phyloP scores from a whole-genome alignment of 805 yeast species.

The Kodamaea kaohsiungensis region DNA sequence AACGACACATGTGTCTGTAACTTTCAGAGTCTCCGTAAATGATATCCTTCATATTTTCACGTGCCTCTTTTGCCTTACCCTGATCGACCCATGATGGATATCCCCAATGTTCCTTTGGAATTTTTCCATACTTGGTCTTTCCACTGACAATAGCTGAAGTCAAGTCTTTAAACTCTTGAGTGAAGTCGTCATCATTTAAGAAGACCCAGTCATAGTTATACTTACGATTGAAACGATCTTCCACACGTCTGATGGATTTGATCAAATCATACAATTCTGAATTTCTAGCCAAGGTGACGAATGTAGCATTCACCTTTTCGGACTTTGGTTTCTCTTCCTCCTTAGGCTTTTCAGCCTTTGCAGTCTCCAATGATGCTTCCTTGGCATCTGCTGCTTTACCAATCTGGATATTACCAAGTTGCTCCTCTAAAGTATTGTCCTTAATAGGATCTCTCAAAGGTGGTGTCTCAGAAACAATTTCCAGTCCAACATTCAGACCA shows the following conservation, averaged over 20 bases:
- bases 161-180: conserved; percentile 74
- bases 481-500: not conserved
- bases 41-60: conserved; percentile 61
- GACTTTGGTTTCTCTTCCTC: conserved; percentile 12
- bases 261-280: conserved; percentile 61
- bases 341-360: conserved; percentile 9
- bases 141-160: conserved; percentile 82
- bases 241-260: conserved; percentile 70
- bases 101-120: conserved; percentile 84
- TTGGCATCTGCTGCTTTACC: conserved; percentile 2
- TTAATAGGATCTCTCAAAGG: conserved; percentile 4
- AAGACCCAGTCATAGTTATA: conserved; percentile 95
- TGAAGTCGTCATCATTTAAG: conserved; percentile 82
- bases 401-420: conserved; percentile 6
- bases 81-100: conserved; percentile 82
- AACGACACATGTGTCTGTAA: conserved; percentile 92
- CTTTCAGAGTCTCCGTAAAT: conserved; percentile 75
- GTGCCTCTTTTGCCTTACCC: conserved; percentile 63
- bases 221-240: conserved; percentile 82
- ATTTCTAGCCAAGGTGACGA: conserved; percentile 79
- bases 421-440: conserved; percentile 10
- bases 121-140: conserved; percentile 68
- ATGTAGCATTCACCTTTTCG: conserved; percentile 67
- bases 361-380: conserved; percentile 8
- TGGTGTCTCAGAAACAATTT: not conserved